Percentiles rank a stretch among this genome's conserved stretches.
These are phyloP conservation scores for Tuber magnatum DNA, from an alignment of 495 filamentous ascomycete species.

Conservation along the genomic window DNA sequence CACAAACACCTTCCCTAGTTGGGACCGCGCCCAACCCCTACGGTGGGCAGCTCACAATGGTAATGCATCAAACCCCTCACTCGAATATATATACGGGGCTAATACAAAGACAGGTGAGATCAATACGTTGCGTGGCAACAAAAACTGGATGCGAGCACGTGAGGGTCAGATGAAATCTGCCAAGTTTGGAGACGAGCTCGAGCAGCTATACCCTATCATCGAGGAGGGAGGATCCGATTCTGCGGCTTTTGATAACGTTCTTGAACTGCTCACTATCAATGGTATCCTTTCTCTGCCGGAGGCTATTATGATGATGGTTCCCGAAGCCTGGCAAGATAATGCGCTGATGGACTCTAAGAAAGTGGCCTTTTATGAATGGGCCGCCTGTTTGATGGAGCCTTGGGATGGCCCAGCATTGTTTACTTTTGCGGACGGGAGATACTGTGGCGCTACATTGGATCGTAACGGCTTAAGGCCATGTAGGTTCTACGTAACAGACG, in stretches of 20 bases:
- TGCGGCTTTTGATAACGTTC: conserved; percentile 95
- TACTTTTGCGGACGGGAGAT: conserved; percentile 95
- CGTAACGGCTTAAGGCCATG: conserved; percentile 94
- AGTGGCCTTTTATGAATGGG: conserved; percentile 99
- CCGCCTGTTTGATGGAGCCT: conserved; percentile 98
- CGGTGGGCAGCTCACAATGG: conserved; percentile 98
- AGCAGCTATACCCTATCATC: conserved; percentile 86
- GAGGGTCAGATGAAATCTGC: conserved; percentile 93
- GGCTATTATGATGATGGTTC: conserved; percentile 98
- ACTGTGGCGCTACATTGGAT: conserved; percentile 98
- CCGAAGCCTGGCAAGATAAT: conserved; percentile 98
- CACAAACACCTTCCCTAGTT: conserved; percentile 98
- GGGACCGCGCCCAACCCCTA: conserved; percentile 95
- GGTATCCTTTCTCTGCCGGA: conserved; percentile 94
- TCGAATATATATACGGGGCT: conserved; percentile 38
- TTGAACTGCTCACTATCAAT: conserved; percentile 93
- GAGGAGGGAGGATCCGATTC: conserved; percentile 98
- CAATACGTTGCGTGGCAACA: conserved; percentile 96
- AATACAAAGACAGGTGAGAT: conserved; percentile 63
- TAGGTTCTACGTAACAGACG: conserved; percentile 96
- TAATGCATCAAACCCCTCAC: conserved; percentile 41
- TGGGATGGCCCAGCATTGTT: conserved; percentile 98
- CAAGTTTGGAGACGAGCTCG: conserved; percentile 87
- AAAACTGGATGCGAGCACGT: conserved; percentile 99
- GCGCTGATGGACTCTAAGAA: conserved; percentile 86